These are phyloP conservation scores for Leishmania gerbilli DNA, from an alignment of 208 protist genomes.

Conservation along the genomic window DNA sequence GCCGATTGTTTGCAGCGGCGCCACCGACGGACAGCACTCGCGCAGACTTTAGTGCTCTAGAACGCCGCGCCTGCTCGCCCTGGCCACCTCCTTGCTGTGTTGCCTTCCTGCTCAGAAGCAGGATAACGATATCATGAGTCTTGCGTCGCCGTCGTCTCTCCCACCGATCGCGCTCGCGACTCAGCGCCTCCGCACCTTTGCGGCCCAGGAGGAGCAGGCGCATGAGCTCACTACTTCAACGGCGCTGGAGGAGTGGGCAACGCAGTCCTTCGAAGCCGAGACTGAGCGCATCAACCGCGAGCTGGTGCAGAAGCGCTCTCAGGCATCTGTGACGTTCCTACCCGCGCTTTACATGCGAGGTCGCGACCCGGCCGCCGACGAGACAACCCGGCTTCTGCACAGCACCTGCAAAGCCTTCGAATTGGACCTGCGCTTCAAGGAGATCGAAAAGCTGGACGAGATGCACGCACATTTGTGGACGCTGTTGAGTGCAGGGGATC, in stretches of 20 bases:
- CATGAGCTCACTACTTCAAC: constrained; percentile 19
- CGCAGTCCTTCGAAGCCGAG: constrained; percentile 27
- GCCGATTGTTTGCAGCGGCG: background rate
- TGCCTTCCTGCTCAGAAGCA: background rate
- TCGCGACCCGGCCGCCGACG: constrained; percentile 55
- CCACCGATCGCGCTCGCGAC: constrained; percentile 13
- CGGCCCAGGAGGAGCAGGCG: constrained; percentile 4
- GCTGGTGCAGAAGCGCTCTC: constrained; percentile 30
- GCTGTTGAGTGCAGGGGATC: constrained; percentile 52
- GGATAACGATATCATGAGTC: background rate
- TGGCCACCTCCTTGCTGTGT: no score
- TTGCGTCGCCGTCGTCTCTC: background rate
- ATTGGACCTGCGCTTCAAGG: constrained; percentile 73
- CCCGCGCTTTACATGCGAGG: constrained; percentile 65
- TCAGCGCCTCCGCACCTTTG: constrained; percentile 11
- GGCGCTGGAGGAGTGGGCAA: constrained; percentile 26
- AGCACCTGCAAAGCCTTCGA: constrained; percentile 78
- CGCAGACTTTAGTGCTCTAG: background rate
- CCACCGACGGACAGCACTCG: background rate
- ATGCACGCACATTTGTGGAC: constrained; percentile 77
- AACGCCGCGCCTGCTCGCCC: background rate
- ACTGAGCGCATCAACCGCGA: constrained; percentile 53
- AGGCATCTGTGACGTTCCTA: constrained; percentile 31
- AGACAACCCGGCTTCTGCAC: constrained; percentile 45
- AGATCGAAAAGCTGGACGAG: constrained; percentile 80